Evolutionary conservation across 495 filamentous ascomycete species (phyloP).

Genomic region (Penicillium ucsense): DNA sequence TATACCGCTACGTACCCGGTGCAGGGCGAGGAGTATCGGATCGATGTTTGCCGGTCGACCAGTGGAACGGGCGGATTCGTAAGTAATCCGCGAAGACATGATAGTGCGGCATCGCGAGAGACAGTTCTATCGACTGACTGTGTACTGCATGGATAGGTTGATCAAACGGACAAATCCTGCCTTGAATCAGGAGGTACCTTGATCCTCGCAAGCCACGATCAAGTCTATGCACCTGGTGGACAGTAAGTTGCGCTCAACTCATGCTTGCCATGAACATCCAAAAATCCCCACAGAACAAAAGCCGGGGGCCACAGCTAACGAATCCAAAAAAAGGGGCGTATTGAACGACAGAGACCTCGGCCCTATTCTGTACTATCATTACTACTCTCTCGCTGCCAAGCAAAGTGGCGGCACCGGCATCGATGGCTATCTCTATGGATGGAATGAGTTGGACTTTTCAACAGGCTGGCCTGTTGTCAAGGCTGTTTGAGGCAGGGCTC

Average conservation of each 20-base stretch:
- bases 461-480: slow-evolving; percentile 47
- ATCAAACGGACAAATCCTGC: slow-evolving; percentile 47
- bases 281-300: background rate
- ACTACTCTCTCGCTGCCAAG: slow-evolving; percentile 39
- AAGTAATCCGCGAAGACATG: slow-evolving; percentile 10
- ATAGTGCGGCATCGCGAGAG: background rate
- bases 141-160: slow-evolving; percentile 27
- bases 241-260: slow-evolving; percentile 28
- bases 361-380: slow-evolving; percentile 64
- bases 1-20: slow-evolving; percentile 41
- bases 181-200: slow-evolving; percentile 51
- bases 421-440: slow-evolving; percentile 51
- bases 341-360: slow-evolving; percentile 34
- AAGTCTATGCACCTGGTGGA: slow-evolving; percentile 63
- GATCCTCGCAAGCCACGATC: slow-evolving; percentile 51
- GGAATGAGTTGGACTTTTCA: slow-evolving; percentile 51
- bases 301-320: too few species aligned
- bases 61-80: slow-evolving; percentile 46
- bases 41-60: slow-evolving; percentile 51
- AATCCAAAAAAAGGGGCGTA: slow-evolving; percentile 22
- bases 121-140: background rate
- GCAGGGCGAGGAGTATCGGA: slow-evolving; percentile 54
- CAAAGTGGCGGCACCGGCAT: slow-evolving; percentile 43
- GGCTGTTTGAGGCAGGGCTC: slow-evolving; percentile 5
- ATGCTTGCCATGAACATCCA: too few species aligned